Percentiles rank a stretch among this genome's conserved stretches.
These are phyloP conservation scores for Torulaspora quercuum DNA, from an alignment of 805 yeast genomes.

Conservation along the genomic window DNA sequence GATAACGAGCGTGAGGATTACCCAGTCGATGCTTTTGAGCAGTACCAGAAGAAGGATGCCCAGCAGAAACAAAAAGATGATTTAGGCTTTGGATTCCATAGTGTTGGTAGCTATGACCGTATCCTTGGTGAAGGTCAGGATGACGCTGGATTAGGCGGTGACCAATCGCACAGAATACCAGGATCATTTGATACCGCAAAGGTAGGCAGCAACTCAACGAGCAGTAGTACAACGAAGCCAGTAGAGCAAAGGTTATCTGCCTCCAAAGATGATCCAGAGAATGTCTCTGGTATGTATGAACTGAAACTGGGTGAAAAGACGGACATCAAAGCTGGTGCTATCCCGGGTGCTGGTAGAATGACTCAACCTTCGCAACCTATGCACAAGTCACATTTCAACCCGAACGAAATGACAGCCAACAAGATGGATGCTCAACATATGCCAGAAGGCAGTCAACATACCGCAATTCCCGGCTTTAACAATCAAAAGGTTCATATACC, in stretches of 20 bases:
- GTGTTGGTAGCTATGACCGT: conserved; percentile 8
- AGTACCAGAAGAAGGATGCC: conserved; percentile 5
- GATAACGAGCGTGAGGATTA: conserved; percentile 17
- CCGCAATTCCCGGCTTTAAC: conserved; percentile 7
- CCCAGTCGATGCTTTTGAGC: conserved; percentile 19
- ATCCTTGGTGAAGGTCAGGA: conserved; percentile 19
- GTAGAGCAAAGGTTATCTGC: conserved; percentile 6
- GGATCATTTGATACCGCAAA: conserved; percentile 10
- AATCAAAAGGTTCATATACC: not conserved
- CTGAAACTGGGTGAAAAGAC: conserved; percentile 8
- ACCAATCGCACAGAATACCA: conserved; percentile 2
- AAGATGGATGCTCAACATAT: conserved; percentile 8
- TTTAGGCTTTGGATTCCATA: conserved; percentile 8
- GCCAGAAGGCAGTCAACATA: not conserved
- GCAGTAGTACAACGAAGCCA: conserved; percentile 11
- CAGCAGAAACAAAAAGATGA: not conserved
- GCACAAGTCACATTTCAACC: conserved; percentile 2
- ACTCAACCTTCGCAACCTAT: conserved; percentile 2
- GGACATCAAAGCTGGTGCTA: conserved; percentile 5
- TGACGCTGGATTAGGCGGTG: conserved; percentile 6
- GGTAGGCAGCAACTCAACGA: conserved; percentile 1
- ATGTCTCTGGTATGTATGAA: conserved; percentile 8
- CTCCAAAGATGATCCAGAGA: conserved; percentile 2
- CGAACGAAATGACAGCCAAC: conserved; percentile 1
- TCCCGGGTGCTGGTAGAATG: conserved; percentile 4